A percentile compares a stretch with the other conserved stretches of the same genome.
Evolutionary conservation across 108 stramenopile genomes (phyloP).

Genomic region (Cyclostephanos tholiformis): DNA sequence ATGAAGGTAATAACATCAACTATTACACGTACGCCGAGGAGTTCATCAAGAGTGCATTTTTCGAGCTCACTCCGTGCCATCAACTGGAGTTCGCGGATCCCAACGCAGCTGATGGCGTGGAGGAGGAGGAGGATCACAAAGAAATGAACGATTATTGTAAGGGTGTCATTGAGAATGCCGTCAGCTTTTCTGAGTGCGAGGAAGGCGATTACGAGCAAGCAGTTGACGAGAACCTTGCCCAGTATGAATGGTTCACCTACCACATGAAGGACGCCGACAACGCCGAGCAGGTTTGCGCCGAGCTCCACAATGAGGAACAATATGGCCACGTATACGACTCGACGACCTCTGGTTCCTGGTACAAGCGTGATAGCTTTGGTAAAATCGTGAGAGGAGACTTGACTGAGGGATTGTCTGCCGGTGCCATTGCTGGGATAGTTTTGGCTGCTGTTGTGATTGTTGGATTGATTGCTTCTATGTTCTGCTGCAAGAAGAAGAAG

Average conservation of each 20-base stretch:
- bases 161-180: slow-evolving; percentile 15
- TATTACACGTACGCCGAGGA: slow-evolving; percentile 27
- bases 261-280: slow-evolving; percentile 23
- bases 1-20: slow-evolving; percentile 12
- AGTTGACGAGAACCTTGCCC: slow-evolving; percentile 8
- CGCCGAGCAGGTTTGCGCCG: slow-evolving; percentile 17
- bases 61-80: slow-evolving; percentile 9
- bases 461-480: not conserved
- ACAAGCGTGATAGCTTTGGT: slow-evolving; percentile 26
- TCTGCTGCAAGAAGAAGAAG: slow-evolving; percentile 16
- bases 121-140: slow-evolving; percentile 3
- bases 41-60: slow-evolving; percentile 28
- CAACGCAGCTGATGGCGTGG: slow-evolving; percentile 10
- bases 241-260: slow-evolving; percentile 25
- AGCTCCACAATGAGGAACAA: slow-evolving; percentile 19
- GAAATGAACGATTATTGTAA: slow-evolving; percentile 25
- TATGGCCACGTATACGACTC: slow-evolving; percentile 25
- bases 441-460: slow-evolving; percentile 9
- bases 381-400: slow-evolving; percentile 4
- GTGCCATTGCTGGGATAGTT: slow-evolving; percentile 26
- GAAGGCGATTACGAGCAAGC: not conserved
- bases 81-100: slow-evolving; percentile 9
- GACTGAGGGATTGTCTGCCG: slow-evolving; percentile 9
- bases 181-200: slow-evolving; percentile 15
- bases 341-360: slow-evolving; percentile 27